Evolutionary conservation across 352 stramenopile species (phyloP).

Genomic region (Phytophthora tentaculata): DNA sequence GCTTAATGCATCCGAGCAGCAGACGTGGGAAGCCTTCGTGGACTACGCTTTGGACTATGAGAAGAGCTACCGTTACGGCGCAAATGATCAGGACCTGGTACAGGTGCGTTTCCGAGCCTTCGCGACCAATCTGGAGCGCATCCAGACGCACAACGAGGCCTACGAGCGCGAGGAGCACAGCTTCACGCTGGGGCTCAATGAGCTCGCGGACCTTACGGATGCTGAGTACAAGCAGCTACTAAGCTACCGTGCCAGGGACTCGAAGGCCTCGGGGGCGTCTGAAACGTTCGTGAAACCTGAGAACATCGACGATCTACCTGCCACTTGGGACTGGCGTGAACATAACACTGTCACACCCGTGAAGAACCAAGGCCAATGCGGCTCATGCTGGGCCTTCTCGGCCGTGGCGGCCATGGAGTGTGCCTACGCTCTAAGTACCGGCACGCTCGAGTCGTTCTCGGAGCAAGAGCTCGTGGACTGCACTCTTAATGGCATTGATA

Average conservation of each 20-base stretch:
- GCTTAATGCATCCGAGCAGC: conserved; percentile 25
- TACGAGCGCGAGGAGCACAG: conserved; percentile 51
- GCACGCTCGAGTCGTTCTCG: conserved; percentile 92
- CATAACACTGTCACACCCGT: conserved; percentile 92
- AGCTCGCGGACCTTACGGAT: conserved; percentile 46
- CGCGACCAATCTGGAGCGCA: conserved; percentile 55
- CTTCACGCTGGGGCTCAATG: conserved; percentile 60
- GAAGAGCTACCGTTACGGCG: conserved; percentile 50
- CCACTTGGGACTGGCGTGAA: conserved; percentile 92
- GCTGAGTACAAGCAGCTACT: conserved; percentile 51
- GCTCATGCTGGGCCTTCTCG: conserved; percentile 97
- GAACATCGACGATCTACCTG: conserved; percentile 50
- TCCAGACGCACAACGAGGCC: conserved; percentile 55
- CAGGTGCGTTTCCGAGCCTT: conserved; percentile 54
- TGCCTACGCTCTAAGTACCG: conserved; percentile 92
- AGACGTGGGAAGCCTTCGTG: conserved; percentile 55
- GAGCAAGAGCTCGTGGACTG: conserved; percentile 99
- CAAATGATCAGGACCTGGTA: conserved; percentile 50
- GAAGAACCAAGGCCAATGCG: conserved; percentile 95
- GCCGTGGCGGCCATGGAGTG: conserved; percentile 97
- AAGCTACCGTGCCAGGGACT: conserved; percentile 25
- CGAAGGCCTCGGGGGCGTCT: neutral
- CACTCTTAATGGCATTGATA: conserved; percentile 92
- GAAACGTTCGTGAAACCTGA: conserved; percentile 33
- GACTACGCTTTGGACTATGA: conserved; percentile 63